These are phyloP conservation scores for Lactarius hatsudake DNA, from an alignment of 768 basidiomycete genomes.

Conservation along the genomic window DNA sequence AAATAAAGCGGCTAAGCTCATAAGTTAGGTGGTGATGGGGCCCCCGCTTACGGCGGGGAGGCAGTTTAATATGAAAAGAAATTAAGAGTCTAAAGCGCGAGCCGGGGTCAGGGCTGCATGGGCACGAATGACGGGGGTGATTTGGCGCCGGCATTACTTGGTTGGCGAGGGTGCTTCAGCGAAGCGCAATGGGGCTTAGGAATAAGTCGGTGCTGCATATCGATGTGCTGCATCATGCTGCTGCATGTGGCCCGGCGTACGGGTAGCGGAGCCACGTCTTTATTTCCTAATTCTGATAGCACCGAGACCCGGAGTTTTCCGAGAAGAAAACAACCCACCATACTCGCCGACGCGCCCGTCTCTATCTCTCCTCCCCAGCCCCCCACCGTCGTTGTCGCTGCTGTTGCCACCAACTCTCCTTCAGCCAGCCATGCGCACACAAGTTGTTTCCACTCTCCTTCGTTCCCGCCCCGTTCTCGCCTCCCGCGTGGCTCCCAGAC, in stretches of 20 bases:
- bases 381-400: constrained; percentile 15
- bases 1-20: constrained; percentile 22
- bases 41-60: neutral
- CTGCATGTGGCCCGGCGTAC: too few species aligned
- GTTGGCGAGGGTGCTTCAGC: constrained; percentile 46
- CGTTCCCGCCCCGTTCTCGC: constrained; percentile 54
- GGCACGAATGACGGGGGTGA: neutral
- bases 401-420: constrained; percentile 13
- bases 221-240: too few species aligned
- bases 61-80: neutral
- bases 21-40: constrained; percentile 10
- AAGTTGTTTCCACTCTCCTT: constrained; percentile 53
- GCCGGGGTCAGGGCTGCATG: constrained; percentile 5
- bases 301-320: constrained; percentile 18
- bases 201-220: constrained; percentile 70
- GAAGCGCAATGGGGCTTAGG: constrained; percentile 72
- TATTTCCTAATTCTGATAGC: too few species aligned
- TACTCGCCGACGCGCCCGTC: constrained; percentile 12
- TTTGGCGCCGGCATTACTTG: too few species aligned
- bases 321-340: constrained; percentile 19
- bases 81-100: neutral
- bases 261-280: constrained; percentile 21
- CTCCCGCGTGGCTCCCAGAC: constrained; percentile 41
- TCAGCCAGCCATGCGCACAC: constrained; percentile 47
- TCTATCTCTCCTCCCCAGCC: neutral